Evolutionary conservation across 345 rosid species (phyloP).

Genomic region (Bruguiera parviflora): DNA sequence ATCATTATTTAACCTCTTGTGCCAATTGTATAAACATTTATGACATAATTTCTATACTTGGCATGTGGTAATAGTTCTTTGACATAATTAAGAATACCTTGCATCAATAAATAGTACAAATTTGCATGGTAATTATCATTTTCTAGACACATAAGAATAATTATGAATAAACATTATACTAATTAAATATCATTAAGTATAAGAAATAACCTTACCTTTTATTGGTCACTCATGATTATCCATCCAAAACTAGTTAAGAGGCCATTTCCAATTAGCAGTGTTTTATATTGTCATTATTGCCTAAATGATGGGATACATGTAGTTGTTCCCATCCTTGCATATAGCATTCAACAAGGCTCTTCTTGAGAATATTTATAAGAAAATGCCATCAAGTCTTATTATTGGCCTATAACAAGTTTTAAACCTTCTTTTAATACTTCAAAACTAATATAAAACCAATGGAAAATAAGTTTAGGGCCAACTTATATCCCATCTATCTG

Average conservation of each 20-base stretch:
- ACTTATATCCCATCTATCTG: no score
- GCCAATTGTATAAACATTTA: neutral
- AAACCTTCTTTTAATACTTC: neutral
- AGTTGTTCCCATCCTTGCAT: neutral
- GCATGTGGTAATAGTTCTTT: neutral
- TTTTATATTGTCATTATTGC: neutral
- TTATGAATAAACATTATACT: neutral
- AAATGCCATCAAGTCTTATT: neutral
- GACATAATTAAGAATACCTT: neutral
- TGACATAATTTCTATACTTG: neutral
- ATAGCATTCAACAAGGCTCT: neutral
- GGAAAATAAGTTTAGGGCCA: neutral
- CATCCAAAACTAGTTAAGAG: neutral
- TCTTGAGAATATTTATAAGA: neutral
- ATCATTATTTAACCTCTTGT: neutral
- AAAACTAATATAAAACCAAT: neutral
- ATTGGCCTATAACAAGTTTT: neutral
- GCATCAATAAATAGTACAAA: no score
- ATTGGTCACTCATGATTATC: neutral
- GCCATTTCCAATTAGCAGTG: neutral
- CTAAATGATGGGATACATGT: neutral
- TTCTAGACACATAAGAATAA: no score
- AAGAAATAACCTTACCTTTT: neutral
- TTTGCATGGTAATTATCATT: no score
- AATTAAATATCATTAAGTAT: no score